Conservation (phyloP, 352 stramenopile genomes). For the Phytophthora pseudosyringae region DNA sequence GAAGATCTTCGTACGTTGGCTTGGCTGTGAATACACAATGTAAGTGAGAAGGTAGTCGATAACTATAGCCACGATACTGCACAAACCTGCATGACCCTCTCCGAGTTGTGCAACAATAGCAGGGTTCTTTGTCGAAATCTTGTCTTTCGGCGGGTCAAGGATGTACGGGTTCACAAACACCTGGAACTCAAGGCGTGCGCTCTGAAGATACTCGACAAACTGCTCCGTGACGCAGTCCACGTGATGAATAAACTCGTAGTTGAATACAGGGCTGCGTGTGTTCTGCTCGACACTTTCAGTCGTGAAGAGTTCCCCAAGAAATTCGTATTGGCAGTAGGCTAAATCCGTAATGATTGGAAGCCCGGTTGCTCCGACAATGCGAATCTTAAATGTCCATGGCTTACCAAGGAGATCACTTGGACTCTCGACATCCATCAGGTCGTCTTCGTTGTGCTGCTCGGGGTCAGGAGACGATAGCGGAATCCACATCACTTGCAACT, state of each 20-base stretch:
- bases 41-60: neutral
- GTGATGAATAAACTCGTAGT: constrained; percentile 91
- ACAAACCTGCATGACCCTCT: constrained; percentile 48
- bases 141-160: constrained; percentile 82
- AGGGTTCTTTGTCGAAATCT: constrained; percentile 78
- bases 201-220: constrained; percentile 89
- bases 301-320: constrained; percentile 92
- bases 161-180: constrained; percentile 92
- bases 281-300: constrained; percentile 92
- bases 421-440: constrained; percentile 75
- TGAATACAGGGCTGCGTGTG: constrained; percentile 88
- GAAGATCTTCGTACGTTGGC: constrained; percentile 58
- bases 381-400: constrained; percentile 90
- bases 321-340: constrained; percentile 94
- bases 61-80: neutral
- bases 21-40: constrained; percentile 34
- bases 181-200: constrained; percentile 83
- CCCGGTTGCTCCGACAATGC: constrained; percentile 82
- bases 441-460: constrained; percentile 71
- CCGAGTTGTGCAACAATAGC: constrained; percentile 72
- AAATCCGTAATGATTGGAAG: constrained; percentile 91
- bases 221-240: constrained; percentile 86
- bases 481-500: constrained; percentile 91
- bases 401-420: constrained; percentile 87
- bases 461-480: constrained; percentile 80